Base-by-base conservation (phyloP, 441 rosid genomes). In the Syzygium syzygioides region DNA sequence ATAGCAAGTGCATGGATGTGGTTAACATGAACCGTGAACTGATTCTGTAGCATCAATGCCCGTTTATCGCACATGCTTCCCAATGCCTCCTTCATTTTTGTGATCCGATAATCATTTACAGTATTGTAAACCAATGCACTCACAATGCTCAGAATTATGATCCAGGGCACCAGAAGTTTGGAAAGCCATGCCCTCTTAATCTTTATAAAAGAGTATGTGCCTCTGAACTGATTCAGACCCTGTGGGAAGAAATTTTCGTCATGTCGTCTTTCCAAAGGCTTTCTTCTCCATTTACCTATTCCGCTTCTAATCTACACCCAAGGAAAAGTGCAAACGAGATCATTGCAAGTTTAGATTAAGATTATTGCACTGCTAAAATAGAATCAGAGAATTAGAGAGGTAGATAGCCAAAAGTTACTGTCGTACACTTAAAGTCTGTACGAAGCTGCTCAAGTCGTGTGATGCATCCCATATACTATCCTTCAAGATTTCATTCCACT, bases 391-490 rank as follows among this genome's bases (percentile, higher is more conserved):
- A 34, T 87, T 30, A 87, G 32, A 30, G 1, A 30, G 57, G 20
- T 18, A 0, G 52, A 4, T 32, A 71, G 14, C 1, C 45, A 54
- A 13, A 52, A 79, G 32, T 23, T 30, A 34, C 8, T 0, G 15
- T 7, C 23, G 41, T 28, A 54, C n/a, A 28, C 55, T 76, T 26
- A 68, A 32, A 55, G 53, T 41, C 53, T 6, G 85, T 30, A 28
- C 55, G 15, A 76, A 18, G 52, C 64, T 87, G 32, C 1, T 71
- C 50, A 56, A 14, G 4, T 79, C 89, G 10, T n/a, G 71, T 0
- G 89, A 55, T 23, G 89, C 79, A 23, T 87, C 85, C 89, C 89
- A 79, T 13, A 28, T 55, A 0, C 57, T 52, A 79, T 87, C 71
- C 56, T 2, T 26, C 66, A 79, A 57, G 23, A 79, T 87, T 84